A percentile compares a stretch with the other conserved stretches of the same genome.
Evolutionary conservation across 768 basidiomycete species (phyloP).

Genomic region (Pleurotus giganteus): DNA sequence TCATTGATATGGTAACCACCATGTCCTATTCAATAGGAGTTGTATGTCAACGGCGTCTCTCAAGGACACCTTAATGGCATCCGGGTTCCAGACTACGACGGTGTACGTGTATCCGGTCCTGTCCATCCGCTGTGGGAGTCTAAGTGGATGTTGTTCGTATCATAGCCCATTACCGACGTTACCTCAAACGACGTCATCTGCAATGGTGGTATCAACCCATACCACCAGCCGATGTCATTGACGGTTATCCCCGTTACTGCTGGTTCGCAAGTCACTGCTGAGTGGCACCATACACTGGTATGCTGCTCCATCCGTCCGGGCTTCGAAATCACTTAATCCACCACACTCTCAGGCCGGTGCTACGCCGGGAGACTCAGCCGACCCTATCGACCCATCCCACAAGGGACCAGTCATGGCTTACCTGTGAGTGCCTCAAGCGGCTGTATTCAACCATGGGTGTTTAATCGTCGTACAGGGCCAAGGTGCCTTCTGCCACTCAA

Average conservation of each 20-base stretch:
- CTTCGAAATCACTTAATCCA: not conserved
- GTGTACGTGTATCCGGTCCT: too few species aligned
- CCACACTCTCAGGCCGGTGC: constrained; percentile 26
- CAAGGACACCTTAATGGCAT: constrained; percentile 43
- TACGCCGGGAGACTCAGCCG: constrained; percentile 32
- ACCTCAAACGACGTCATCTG: constrained; percentile 55
- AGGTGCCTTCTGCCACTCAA: constrained; percentile 43
- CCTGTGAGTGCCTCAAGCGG: constrained; percentile 19
- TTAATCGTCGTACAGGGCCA: constrained; percentile 32
- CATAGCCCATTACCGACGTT: constrained; percentile 57
- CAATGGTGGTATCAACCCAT: constrained; percentile 60
- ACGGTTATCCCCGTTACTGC: constrained; percentile 48
- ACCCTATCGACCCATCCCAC: constrained; percentile 30
- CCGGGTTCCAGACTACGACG: constrained; percentile 44
- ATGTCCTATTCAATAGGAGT: constrained; percentile 31
- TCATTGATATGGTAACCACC: too few species aligned
- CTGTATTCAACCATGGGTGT: not conserved
- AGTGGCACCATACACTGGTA: constrained; percentile 48
- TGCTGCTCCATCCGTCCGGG: not conserved
- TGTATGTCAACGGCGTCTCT: constrained; percentile 50
- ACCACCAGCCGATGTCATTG: constrained; percentile 43
- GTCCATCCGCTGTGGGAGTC: too few species aligned
- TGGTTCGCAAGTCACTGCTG: constrained; percentile 50
- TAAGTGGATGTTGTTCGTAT: too few species aligned
- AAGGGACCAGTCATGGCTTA: constrained; percentile 35